Evolutionary conservation across 2,329 filamentous ascomycete genomes (phyloP).

Genomic region (Penicillium fuscoglaucum): DNA sequence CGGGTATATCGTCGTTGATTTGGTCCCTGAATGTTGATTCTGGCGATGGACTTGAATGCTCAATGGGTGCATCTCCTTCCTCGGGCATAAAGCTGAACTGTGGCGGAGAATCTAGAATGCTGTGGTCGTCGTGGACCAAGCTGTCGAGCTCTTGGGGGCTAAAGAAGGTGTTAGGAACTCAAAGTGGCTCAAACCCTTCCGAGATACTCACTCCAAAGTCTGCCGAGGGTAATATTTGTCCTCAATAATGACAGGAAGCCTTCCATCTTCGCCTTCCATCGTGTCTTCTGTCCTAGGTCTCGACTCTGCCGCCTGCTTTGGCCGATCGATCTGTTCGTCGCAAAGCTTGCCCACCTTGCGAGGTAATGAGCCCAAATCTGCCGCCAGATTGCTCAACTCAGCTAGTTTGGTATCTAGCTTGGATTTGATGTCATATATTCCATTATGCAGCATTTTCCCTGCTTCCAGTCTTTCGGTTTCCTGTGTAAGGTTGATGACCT

Average conservation of each 20-base stretch:
- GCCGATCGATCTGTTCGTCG: constrained; percentile 17
- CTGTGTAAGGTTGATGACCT: constrained; percentile 58
- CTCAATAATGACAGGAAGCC: constrained; percentile 60
- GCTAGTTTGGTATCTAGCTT: constrained; percentile 57
- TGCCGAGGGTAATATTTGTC: constrained; percentile 58
- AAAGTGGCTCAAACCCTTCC: neutral
- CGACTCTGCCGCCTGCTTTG: constrained; percentile 15
- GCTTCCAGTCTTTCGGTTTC: constrained; percentile 52
- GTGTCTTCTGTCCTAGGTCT: constrained; percentile 21
- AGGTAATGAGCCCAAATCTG: constrained; percentile 53
- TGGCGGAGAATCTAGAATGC: constrained; percentile 30
- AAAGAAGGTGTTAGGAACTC: neutral
- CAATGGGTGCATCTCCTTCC: constrained; percentile 33
- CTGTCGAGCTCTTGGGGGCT: constrained; percentile 41
- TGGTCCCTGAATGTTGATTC: constrained; percentile 7
- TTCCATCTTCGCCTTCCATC: constrained; percentile 32
- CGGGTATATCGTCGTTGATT: constrained; percentile 1
- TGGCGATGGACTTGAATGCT: constrained; percentile 21
- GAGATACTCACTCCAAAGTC: constrained; percentile 53
- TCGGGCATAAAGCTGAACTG: constrained; percentile 7
- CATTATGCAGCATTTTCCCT: constrained; percentile 47
- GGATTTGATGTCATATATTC: constrained; percentile 54
- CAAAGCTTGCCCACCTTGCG: constrained; percentile 28
- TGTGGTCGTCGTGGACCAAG: constrained; percentile 26
- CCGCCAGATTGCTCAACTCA: constrained; percentile 56